These are phyloP conservation scores for Solanum appendiculatum DNA, from an alignment of 257 asterid genomes.

Conservation along the genomic window DNA sequence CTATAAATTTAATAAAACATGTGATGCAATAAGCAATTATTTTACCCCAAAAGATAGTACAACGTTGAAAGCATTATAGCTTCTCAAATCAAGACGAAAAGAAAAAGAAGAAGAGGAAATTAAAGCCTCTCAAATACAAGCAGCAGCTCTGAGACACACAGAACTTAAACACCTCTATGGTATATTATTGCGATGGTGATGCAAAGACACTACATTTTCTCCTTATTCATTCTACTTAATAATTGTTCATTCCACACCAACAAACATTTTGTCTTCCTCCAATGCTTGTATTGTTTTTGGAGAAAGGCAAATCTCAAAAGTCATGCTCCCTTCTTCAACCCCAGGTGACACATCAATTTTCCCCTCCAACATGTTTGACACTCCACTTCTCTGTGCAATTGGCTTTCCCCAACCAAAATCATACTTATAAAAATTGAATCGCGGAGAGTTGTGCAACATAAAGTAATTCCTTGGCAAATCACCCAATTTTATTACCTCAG, in stretches of 20 bases:
- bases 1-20: no score
- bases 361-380: constrained; percentile 26
- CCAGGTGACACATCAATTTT: constrained; percentile 26
- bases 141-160: no score
- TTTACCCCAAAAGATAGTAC: no score
- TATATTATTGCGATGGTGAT: no score
- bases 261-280: constrained; percentile 22
- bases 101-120: no score
- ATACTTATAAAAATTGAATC: constrained; percentile 31
- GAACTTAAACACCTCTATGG: no score
- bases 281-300: constrained; percentile 18
- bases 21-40: background rate
- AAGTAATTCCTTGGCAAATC: background rate
- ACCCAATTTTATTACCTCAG: constrained; percentile 9
- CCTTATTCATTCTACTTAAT: no score
- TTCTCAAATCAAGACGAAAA: no score
- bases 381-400: constrained; percentile 34
- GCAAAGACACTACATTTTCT: no score
- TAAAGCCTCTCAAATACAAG: no score
- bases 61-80: no score
- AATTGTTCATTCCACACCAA: background rate
- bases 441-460: constrained; percentile 22
- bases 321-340: constrained; percentile 27
- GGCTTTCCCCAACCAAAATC: constrained; percentile 65
- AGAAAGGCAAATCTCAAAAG: constrained; percentile 26